phyloP scores from a whole-genome alignment of 495 filamentous ascomycete genomes.

The Xylaria grammica region DNA sequence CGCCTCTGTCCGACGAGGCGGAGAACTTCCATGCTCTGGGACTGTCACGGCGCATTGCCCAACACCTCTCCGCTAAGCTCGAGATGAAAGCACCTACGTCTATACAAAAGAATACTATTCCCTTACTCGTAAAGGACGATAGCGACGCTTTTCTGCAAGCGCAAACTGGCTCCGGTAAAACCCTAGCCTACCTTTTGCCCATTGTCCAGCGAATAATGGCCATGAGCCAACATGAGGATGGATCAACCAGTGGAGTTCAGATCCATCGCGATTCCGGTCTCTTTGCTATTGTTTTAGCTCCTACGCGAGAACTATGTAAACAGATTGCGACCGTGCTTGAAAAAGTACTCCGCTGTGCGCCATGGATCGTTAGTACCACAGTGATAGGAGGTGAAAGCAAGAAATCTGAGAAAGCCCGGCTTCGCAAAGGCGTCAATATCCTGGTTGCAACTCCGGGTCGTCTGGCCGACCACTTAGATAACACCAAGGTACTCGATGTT shows the following conservation, averaged over 20 bases:
- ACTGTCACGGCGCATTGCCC: slow-evolving; percentile 74
- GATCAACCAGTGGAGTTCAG: slow-evolving; percentile 46
- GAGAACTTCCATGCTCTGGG: slow-evolving; percentile 85
- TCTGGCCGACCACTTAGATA: slow-evolving; percentile 86
- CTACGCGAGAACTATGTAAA: slow-evolving; percentile 90
- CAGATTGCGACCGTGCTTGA: slow-evolving; percentile 88
- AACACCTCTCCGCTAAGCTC: slow-evolving; percentile 83
- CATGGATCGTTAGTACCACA: slow-evolving; percentile 88
- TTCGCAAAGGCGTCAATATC: slow-evolving; percentile 93
- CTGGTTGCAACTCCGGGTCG: slow-evolving; percentile 93
- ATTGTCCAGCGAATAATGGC: slow-evolving; percentile 86
- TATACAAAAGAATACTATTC: slow-evolving; percentile 88
- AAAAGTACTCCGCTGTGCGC: slow-evolving; percentile 76
- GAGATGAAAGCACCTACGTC: slow-evolving; percentile 89
- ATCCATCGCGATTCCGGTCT: slow-evolving; percentile 84
- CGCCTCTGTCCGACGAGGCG: slow-evolving; percentile 82
- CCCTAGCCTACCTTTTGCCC: slow-evolving; percentile 88
- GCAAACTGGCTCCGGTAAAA: slow-evolving; percentile 97
- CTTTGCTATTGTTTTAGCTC: slow-evolving; percentile 89
- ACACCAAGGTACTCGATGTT: slow-evolving; percentile 86
- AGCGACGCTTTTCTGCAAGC: slow-evolving; percentile 95
- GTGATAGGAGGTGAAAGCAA: slow-evolving; percentile 98
- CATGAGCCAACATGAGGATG: slow-evolving; percentile 63
- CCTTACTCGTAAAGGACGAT: slow-evolving; percentile 77
- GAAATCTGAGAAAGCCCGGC: slow-evolving; percentile 90